Evolutionary conservation across 306 rosid genomes (phyloP), one percentile per base, ranked within the genome.

Genomic region (Malus sieversii): DNA sequence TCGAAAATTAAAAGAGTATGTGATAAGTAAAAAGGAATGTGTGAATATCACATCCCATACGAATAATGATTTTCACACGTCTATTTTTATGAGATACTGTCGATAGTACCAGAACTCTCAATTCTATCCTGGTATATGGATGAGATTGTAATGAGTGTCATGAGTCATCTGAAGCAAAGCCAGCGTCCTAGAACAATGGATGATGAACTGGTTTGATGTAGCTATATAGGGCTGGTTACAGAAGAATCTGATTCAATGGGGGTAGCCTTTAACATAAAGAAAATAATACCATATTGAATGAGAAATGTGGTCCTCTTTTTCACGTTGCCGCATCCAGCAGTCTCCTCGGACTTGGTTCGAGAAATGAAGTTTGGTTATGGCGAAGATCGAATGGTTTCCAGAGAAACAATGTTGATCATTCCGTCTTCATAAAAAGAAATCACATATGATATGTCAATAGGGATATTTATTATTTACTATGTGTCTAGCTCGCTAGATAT

Each of bases 301-400:
- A 64, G 45, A 30, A 74, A 63, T 48, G 19, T 74, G 87, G 84
- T 72, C 85, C 87, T 69, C 35, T 65, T 35, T 76, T 67, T 80
- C 84, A 82, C 32, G 85, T 87, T 84, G 85, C 84, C 87, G 83
- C 87, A 78, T 80, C 83, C 84, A 80, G 16, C 66, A 35, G 2
- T 35, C 42, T 38, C 42, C 2, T 38, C 42, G 10, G 2, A 38
- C 10, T 38, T 38, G 42, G 10, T 38, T 38, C 42, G 0, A 7
- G 10, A 38, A 7, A 38, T 38, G 42, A 7, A 38, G 42, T 38
- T 38, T 35, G 40, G 9, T 35, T 7, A 35, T 7, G 9, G 2
- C 9, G 10, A 7, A 38, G 10, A 38, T 38, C 10, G 42, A 38
- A 7, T 7, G 42, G 10, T 38, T 35, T 35, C 2, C 0, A 35